Evolutionary conservation across 257 asterid species (phyloP), one percentile per base, ranked within the genome.

Genomic region (Knoxia roxburghii): DNA sequence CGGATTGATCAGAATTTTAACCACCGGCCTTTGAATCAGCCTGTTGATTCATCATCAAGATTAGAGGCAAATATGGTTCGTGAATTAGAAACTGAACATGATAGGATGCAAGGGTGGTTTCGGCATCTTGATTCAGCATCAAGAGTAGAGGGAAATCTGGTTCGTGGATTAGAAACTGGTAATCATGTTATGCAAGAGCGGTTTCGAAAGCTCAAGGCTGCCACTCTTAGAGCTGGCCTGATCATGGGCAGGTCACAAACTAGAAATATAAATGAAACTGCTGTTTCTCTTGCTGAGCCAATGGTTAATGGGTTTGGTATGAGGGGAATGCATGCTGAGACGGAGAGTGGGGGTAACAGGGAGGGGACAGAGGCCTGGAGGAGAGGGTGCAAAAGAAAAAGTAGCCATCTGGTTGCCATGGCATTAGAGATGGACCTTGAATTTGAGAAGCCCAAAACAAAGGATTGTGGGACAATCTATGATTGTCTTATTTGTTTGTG

Each of bases 121-220:
- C 81, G 94, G 39, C 70, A 86, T 59, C 58, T 72, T 73, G 84
- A 68, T 68, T 71, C 89, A 67, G 80, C 65, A 58, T 64, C 74
- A 27, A 76, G 87, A 53, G 75, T 80, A 37, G 85, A 86, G 61
- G 84, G 82, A 79, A 78, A 73, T 76, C 94, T 24, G 24, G 13
- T 14, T 62, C 2, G 18, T 14, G 67, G 82, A 49, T 69, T 84
- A 78, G 94, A 80, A 68, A 73, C 81, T 65, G 80, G 85, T 54
- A 87, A 88, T 67, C 83, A 68, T 61, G 80, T 86, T 83, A 88
- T 90, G 64, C 87, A 85, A 73, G 89, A 85, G 72, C 82, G 99
- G 57, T 81, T 93, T 68, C 81, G 94, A 10, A 92, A 88, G 80
- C 95, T 93, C 6, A 94, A 87, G 79, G 89, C 86, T 43, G 97